A percentile compares a stretch with the other conserved stretches of the same genome.
These are phyloP conservation scores for Oryza australiensis DNA, from an alignment of 176 grass and related monocot species.

Conservation along the genomic window DNA sequence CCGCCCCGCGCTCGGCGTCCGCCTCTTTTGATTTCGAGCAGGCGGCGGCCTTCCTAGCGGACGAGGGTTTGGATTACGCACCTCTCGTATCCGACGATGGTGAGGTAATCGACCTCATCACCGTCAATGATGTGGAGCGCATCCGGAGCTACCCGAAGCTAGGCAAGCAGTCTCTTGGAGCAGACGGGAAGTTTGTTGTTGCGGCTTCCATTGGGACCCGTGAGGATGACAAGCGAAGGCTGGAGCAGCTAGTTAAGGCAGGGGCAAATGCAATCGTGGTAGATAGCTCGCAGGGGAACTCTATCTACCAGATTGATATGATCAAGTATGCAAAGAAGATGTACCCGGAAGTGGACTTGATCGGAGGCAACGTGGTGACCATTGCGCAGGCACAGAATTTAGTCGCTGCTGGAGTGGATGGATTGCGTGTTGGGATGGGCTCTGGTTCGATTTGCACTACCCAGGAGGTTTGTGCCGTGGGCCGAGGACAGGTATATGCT, in stretches of 20 bases:
- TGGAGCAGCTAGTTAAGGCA: constrained; percentile 72
- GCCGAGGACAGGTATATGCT: constrained; percentile 81
- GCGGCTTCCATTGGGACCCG: constrained; percentile 82
- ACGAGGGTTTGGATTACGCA: constrained; percentile 71
- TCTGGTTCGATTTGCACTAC: constrained; percentile 96
- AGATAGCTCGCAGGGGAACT: constrained; percentile 96
- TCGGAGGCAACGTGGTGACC: constrained; percentile 89
- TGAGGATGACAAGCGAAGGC: constrained; percentile 73
- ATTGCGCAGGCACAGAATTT: constrained; percentile 78
- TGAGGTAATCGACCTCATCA: constrained; percentile 74
- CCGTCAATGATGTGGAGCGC: constrained; percentile 70
- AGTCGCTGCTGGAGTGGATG: constrained; percentile 68
- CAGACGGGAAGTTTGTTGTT: constrained; percentile 69
- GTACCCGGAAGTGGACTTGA: constrained; percentile 74
- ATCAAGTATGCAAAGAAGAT: constrained; percentile 77
- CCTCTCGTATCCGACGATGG: constrained; percentile 66
- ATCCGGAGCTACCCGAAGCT: constrained; percentile 76
- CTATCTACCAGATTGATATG: constrained; percentile 87
- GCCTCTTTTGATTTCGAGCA: constrained; percentile 67
- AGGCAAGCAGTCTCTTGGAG: constrained; percentile 64
- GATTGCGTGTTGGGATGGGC: constrained; percentile 90
- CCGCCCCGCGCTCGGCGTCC: constrained; percentile 41
- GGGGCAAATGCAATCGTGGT: constrained; percentile 73
- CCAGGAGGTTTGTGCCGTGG: constrained; percentile 87
- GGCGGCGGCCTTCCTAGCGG: constrained; percentile 58